Evolutionary conservation across 495 filamentous ascomycete species (phyloP).

Genomic region (Xylaria grammica): DNA sequence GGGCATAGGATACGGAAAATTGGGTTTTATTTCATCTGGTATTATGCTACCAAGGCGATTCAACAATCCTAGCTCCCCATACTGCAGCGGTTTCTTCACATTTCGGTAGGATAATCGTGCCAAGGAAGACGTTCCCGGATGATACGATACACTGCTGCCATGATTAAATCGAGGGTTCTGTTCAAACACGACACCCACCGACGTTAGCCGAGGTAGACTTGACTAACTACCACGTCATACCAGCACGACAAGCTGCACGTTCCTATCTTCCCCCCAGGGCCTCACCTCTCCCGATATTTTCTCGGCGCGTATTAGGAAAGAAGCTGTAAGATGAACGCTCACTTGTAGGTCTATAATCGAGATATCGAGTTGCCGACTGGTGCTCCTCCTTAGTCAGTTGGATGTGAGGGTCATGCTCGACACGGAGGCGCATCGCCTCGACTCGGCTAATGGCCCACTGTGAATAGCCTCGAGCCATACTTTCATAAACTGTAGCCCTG

Average conservation of each 20-base stretch:
- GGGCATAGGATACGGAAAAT: too few species aligned
- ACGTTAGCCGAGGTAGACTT: too few species aligned
- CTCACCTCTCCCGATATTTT: too few species aligned
- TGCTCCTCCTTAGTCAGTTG: not conserved
- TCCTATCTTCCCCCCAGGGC: not conserved
- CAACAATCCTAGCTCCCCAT: too few species aligned
- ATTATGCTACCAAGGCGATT: too few species aligned
- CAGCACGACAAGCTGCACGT: not conserved
- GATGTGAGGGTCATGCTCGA: not conserved
- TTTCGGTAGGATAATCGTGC: too few species aligned
- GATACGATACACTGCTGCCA: too few species aligned
- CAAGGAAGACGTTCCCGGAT: too few species aligned
- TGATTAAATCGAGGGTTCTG: too few species aligned
- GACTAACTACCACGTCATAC: not conserved
- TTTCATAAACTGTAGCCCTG: conserved; percentile 42
- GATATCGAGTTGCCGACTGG: not conserved
- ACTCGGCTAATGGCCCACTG: conserved; percentile 11
- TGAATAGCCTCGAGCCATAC: conserved; percentile 51
- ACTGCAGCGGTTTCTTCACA: too few species aligned
- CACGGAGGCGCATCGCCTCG: conserved; percentile 1
- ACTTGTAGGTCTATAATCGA: not conserved
- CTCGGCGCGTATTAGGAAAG: not conserved
- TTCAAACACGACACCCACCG: too few species aligned
- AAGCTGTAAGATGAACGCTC: not conserved
- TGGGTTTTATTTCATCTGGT: too few species aligned